Evolutionary conservation across 352 stramenopile genomes (phyloP).

Genomic region (Salisapilia sapeloensis): DNA sequence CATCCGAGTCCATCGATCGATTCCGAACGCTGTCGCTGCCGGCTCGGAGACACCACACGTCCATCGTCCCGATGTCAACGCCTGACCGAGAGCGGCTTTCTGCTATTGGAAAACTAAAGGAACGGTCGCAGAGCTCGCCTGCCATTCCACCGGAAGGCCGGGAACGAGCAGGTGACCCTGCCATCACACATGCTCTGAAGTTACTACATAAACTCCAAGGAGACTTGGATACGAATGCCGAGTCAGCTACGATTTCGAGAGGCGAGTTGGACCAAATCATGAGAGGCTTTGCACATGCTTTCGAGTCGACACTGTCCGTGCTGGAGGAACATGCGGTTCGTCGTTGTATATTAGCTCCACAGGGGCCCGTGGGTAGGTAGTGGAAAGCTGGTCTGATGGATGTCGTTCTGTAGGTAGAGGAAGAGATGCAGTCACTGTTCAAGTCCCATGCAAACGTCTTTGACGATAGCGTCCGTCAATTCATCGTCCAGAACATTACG

Average conservation of each 20-base stretch:
- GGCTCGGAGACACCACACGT: no score
- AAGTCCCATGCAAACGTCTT: constrained; percentile 67
- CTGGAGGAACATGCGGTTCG: constrained; percentile 18
- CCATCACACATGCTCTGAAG: constrained; percentile 35
- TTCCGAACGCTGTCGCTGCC: no score
- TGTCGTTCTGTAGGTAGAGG: constrained; percentile 17
- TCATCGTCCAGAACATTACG: constrained; percentile 80
- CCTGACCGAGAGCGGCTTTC: no score
- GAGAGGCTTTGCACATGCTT: constrained; percentile 29
- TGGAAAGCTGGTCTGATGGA: no score
- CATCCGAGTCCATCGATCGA: no score
- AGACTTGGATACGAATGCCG: constrained; percentile 11
- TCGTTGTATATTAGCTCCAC: no score
- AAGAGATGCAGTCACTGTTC: constrained; percentile 57
- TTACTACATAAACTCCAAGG: constrained; percentile 41
- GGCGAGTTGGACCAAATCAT: constrained; percentile 43
- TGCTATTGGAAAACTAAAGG: no score
- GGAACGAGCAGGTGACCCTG: constrained; percentile 16
- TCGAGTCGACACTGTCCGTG: constrained; percentile 21
- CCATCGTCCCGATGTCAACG: no score
- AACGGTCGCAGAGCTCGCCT: no score
- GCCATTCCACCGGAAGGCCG: no score
- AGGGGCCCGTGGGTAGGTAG: no score
- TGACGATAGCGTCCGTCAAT: constrained; percentile 71
- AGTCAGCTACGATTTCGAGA: constrained; percentile 18